These are phyloP conservation scores for Venturia aucupariae DNA, from an alignment of 2,329 filamentous ascomycete genomes.

Conservation along the genomic window DNA sequence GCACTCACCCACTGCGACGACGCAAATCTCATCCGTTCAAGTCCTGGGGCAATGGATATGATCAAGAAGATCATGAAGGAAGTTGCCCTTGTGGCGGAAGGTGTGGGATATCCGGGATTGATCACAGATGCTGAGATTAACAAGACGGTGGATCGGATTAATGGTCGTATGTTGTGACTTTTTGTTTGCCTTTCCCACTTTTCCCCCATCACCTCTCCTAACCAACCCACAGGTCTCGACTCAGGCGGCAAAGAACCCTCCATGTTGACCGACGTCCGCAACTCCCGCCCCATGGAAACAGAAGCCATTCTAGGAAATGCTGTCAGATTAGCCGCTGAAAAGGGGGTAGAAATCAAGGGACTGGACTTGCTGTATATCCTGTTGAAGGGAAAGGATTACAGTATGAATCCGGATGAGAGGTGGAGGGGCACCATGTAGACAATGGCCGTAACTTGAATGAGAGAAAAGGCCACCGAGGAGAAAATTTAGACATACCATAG, in stretches of 20 bases:
- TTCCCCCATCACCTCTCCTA: background rate
- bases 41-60: constrained; percentile 27
- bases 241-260: constrained; percentile 37
- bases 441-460: background rate
- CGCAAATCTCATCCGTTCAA: constrained; percentile 39
- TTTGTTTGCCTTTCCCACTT: background rate
- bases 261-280: constrained; percentile 40
- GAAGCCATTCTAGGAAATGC: constrained; percentile 43
- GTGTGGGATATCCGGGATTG: constrained; percentile 28
- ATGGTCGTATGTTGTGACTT: constrained; percentile 27
- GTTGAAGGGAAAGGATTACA: constrained; percentile 24
- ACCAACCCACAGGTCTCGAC: constrained; percentile 12
- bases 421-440: too few species aligned
- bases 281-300: constrained; percentile 36
- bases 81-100: constrained; percentile 33
- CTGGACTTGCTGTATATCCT: constrained; percentile 39
- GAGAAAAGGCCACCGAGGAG: too few species aligned
- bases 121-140: constrained; percentile 31
- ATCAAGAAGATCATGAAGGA: constrained; percentile 38
- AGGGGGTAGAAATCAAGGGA: constrained; percentile 32
- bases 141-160: constrained; percentile 30
- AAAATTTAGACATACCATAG: too few species aligned
- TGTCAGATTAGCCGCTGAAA: constrained; percentile 32
- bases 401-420: constrained; percentile 6
- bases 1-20: constrained; percentile 47